A percentile compares a stretch with the other conserved stretches of the same genome.
phyloP scores from a whole-genome alignment of 805 yeast species.

The Wickerhamomyces kurtzmanii region DNA sequence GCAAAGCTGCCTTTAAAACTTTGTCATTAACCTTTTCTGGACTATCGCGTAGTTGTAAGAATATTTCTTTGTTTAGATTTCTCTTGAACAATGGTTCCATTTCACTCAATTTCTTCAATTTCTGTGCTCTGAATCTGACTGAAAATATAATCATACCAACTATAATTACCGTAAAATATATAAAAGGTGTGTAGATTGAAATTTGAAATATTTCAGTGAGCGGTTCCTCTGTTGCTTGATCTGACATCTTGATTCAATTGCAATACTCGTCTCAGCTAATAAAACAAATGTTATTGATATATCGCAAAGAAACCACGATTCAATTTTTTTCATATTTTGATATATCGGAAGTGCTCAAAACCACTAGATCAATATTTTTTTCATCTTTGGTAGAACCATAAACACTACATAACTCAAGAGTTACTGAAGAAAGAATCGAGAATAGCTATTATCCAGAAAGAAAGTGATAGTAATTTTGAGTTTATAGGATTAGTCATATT shows the following conservation, averaged over 20 bases:
- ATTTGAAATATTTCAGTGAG: slow-evolving; percentile 13
- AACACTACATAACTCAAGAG: no score
- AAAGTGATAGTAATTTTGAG: no score
- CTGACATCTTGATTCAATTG: no score
- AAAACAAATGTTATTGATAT: no score
- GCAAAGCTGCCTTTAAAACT: slow-evolving; percentile 58
- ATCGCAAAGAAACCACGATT: no score
- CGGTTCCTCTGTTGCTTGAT: neutral
- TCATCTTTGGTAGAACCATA: no score
- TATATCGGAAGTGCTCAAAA: no score
- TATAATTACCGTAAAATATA: slow-evolving; percentile 63
- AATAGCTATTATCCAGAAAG: no score
- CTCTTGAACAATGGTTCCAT: slow-evolving; percentile 68
- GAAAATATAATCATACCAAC: slow-evolving; percentile 63
- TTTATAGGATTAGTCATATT: neutral
- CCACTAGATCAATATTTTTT: no score
- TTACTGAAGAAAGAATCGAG: no score
- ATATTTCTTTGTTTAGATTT: slow-evolving; percentile 57
- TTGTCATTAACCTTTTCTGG: slow-evolving; percentile 63
- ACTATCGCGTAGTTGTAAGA: slow-evolving; percentile 43
- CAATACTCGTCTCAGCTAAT: no score
- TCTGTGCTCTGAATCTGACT: slow-evolving; percentile 52
- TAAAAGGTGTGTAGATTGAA: slow-evolving; percentile 62
- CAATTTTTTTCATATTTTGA: no score
- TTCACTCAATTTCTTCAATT: slow-evolving; percentile 36